Base-by-base conservation (phyloP, 495 filamentous ascomycete species). In the Oidiodendron maius region DNA sequence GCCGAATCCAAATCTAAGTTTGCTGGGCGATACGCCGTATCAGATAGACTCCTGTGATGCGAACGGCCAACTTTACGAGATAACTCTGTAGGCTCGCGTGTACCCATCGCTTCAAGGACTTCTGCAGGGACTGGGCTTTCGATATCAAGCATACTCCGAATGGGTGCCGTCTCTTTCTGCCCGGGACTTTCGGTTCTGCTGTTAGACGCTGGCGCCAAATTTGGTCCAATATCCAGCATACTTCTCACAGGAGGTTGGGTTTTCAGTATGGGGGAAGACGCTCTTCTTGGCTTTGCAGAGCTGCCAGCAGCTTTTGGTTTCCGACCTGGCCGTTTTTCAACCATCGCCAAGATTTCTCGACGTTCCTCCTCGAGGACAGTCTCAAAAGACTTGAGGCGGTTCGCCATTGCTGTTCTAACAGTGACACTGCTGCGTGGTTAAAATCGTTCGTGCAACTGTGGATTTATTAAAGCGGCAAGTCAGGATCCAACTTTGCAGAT, bases 311-410 rank as follows among this genome's bases (percentile, higher is more conserved):
- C 61, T 59, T 52, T 68, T 55, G 18, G 51, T 46, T 60, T 65
- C 48, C 39, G 52, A 45, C 26, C 26, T 30, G 5, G 47, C 47
- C 10, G 10, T 44, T 30, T 62, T 62, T 83, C 77, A 16, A 88
- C 64, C 37, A 86, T 64, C 46, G 75, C 78, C 55, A 88, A 69
- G 35, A 89, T 76, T 65, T 85, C 85, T 48, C 71, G 72, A 38
- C 81, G 74, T 68, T 89, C 85, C 64, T 88, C 80, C 58, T 88
- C 83, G 38, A 87, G 70, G 44, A 81, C 78, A 18, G 79, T 71
- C 69, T 87, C 83, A 48, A 87, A 75, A 52, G 85, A 86, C 83
- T 52, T 61, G 16, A 8, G n/a, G 6, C 26, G 32, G 24, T 50
- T 41, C 10, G 54, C 37, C 58, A 61, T 61, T 32, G 21, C 52